Base-by-base conservation (phyloP, 441 rosid species). In the Omphalea diandra region DNA sequence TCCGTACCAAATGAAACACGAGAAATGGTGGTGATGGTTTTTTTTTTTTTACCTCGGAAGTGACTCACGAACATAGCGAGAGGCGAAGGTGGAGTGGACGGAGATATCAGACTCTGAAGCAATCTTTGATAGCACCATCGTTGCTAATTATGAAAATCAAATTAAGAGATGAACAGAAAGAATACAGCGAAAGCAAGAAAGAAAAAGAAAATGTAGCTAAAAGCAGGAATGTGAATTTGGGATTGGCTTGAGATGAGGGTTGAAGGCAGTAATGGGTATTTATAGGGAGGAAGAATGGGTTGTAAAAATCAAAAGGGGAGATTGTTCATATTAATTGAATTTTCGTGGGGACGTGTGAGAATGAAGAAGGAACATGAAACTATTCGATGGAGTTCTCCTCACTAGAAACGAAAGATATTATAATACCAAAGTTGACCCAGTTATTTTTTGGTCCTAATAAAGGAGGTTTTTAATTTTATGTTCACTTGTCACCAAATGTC, bases 51-150 rank as follows among this genome's bases (percentile, higher is more conserved):
- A 93, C 96, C 92, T 79, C 33, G 98, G 94, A 50, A 93, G 89
- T 9, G 97, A 81, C 63, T 65, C 76, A 26, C 94, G 88, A 49
- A 93, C 98, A 63, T 93, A 93, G 50, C 97, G 98, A 72, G 98
- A 93, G 56, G 98, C 93, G 67, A 93, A 93, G 27, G 97, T 93
- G 27, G 96, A 90, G 76, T 90, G 91, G 43, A 93, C 41, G 27
- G 97, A 90, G 54, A 71, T 89, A 72, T 90, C 97, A 17, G 93
- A 82, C n/a, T 86, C 74, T 17, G 87, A 83, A 52, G 79, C 76
- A 3, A 83, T 81, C 71, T 79, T 84, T 3, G 94, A 84, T 10
- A 93, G 81, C 67, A 84, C 97, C 97, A 90, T 93, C 5, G 35
- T 68, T 64, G 9, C 8, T 1, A 5, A 3, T 27, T 11, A 2